Percentiles rank a stretch among this genome's conserved stretches.
These are phyloP conservation scores for Nicotiana rustica DNA, from an alignment of 305 asterid species.

Conservation along the genomic window DNA sequence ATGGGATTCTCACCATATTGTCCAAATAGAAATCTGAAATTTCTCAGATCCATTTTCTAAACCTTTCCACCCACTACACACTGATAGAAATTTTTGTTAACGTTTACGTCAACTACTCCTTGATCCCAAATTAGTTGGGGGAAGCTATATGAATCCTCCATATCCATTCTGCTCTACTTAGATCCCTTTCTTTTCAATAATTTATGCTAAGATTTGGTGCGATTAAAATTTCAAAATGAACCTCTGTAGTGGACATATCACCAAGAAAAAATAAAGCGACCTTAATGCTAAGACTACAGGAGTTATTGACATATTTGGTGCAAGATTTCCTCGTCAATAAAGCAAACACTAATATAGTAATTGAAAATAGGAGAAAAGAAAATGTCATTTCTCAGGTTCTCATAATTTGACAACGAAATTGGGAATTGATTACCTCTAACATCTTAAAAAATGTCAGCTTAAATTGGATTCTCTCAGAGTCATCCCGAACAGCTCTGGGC, in stretches of 20 bases:
- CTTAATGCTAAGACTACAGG: background rate
- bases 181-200: background rate
- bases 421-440: conserved; percentile 66
- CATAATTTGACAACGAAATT: conserved; percentile 15
- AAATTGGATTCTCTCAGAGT: conserved; percentile 75
- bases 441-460: conserved; percentile 70
- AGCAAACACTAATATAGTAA: background rate
- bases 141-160: background rate
- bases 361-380: background rate
- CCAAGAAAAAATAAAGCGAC: background rate
- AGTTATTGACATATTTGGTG: conserved; percentile 2
- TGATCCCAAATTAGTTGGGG: conserved; percentile 14
- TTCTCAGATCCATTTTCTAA: conserved; percentile 23
- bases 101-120: conserved; percentile 5
- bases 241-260: conserved; percentile 21
- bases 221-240: background rate
- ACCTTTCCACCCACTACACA: background rate
- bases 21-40: background rate
- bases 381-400: conserved; percentile 4
- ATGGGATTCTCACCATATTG: conserved; percentile 17
- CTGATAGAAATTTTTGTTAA: background rate
- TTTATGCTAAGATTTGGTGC: conserved; percentile 23
- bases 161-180: background rate
- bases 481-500: conserved; percentile 84
- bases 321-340: background rate